Percentiles rank a stretch among this genome's conserved stretches.
phyloP scores from a whole-genome alignment of 2,329 filamentous ascomycete genomes.

The Coniochaeta hoffmannii region DNA sequence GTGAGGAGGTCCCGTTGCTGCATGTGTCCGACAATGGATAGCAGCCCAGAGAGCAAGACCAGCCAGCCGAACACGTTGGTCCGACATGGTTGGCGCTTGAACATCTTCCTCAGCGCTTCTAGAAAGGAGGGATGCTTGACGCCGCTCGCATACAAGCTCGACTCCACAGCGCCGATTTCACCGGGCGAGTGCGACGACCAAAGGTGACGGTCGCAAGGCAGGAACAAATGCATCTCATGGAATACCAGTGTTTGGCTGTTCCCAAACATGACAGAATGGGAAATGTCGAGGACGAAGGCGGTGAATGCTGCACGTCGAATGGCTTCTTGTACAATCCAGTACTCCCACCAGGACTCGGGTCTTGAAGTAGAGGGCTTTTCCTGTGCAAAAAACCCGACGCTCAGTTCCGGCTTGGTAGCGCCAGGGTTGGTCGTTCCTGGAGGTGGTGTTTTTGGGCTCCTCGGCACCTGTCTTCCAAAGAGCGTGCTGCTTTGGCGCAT shows the following conservation, averaged over 20 bases:
- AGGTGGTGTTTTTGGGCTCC: neutral
- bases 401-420: neutral
- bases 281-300: conserved; percentile 20
- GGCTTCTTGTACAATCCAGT: conserved; percentile 22
- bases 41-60: neutral
- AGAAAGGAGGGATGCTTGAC: conserved; percentile 20
- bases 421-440: neutral
- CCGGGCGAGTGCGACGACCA: conserved; percentile 18
- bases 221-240: conserved; percentile 19
- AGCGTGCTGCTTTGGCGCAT: conserved; percentile 1
- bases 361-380: neutral
- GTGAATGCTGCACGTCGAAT: conserved; percentile 18
- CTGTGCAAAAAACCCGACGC: neutral
- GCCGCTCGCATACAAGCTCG: conserved; percentile 19
- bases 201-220: conserved; percentile 20
- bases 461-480: neutral
- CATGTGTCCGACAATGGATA: neutral
- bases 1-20: neutral
- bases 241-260: conserved; percentile 20
- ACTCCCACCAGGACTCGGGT: conserved; percentile 21
- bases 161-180: conserved; percentile 20
- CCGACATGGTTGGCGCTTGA: neutral
- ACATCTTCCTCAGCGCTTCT: conserved; percentile 6
- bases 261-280: conserved; percentile 19
- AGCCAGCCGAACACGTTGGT: neutral